Evolutionary conservation across 164 flowering plant species (phyloP), one percentile per base, ranked within the genome.

Genomic region (Kingdonia uniflora): DNA sequence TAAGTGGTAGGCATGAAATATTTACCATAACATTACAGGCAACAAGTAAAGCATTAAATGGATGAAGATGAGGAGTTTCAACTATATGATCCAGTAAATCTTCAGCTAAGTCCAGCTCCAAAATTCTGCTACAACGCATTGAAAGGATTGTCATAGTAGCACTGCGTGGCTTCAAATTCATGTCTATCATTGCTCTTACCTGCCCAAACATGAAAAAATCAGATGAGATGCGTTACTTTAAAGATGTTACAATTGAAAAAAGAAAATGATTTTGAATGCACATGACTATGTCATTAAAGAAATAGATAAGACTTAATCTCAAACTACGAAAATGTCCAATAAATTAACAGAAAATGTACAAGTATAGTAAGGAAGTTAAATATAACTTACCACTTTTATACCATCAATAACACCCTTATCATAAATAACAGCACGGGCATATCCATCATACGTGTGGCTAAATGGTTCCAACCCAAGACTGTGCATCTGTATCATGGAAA

Each of bases 91-190:
- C 70, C 64, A 92, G 70, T 49, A 85, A 64, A 49, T 68, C 62
- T 65, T 80, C 94, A 25, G 98, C 96, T 42, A 80, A 73, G 63
- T 84, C 85, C 63, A 92, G 68, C 47, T 84, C 68, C 26, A 84
- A 69, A 14, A 45, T 76, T 70, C 60, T 73, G 68, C 96, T 75
- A 74, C 80, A 85, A 57, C 71, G 57, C 2, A 73, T 49, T 23
- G 96, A 76, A 54, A 88, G 68, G 48, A 71, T 67, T 47, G 82
- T 81, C 62, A 87, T 78, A 46, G 88, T 84, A 43, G 79, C 67
- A 71, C 66, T 70, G 66, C 50, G 55, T 13, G 87, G 95, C 78
- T 78, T 80, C 72, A 85, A 20, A 20, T 73, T 75, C 59, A 54
- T 66, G 58, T 70, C 55, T 62, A 71, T 67, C 95, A 92, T 87